These are phyloP conservation scores for Isabelozyma gotoi DNA, from an alignment of 805 yeast genomes.

Conservation along the genomic window DNA sequence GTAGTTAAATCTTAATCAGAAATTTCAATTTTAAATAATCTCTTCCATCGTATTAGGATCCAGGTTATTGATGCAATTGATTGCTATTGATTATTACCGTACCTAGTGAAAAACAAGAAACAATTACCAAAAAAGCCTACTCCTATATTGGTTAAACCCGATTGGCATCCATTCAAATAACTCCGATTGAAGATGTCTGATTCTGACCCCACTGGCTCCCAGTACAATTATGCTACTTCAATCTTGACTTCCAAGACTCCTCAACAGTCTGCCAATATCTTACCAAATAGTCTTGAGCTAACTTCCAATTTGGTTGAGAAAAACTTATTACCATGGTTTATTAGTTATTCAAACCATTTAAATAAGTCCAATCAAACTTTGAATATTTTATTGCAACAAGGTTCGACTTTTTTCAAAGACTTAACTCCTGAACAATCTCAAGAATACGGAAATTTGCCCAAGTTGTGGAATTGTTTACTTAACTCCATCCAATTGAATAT, in stretches of 20 bases:
- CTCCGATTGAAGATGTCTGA: not conserved
- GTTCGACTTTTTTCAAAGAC: slow-evolving; percentile 15
- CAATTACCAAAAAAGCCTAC: not conserved
- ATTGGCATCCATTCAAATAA: not conserved
- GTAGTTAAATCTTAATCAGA: not conserved
- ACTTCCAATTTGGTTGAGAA: slow-evolving; percentile 28
- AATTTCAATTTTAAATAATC: not conserved
- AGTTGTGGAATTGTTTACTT: slow-evolving; percentile 48
- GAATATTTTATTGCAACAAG: slow-evolving; percentile 53
- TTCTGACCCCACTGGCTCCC: slow-evolving; percentile 3
- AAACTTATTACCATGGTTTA: slow-evolving; percentile 35
- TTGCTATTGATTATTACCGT: not conserved
- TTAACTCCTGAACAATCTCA: slow-evolving; percentile 21
- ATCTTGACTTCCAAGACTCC: slow-evolving; percentile 44
- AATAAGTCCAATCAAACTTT: slow-evolving; percentile 51
- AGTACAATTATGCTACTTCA: slow-evolving; percentile 27
- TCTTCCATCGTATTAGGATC: too few species aligned
- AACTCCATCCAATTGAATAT: slow-evolving; percentile 49
- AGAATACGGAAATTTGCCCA: slow-evolving; percentile 39
- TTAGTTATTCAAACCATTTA: slow-evolving; percentile 15
- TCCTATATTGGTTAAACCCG: too few species aligned
- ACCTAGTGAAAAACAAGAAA: not conserved
- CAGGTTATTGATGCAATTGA: not conserved
- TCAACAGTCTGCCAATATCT: slow-evolving; percentile 37
- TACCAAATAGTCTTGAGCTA: slow-evolving; percentile 33